Percentiles rank a stretch among this genome's conserved stretches.
These are phyloP conservation scores for Pulveroboletus sp. DNA, from an alignment of 1,284 basidiomycete species.

Conservation along the genomic window DNA sequence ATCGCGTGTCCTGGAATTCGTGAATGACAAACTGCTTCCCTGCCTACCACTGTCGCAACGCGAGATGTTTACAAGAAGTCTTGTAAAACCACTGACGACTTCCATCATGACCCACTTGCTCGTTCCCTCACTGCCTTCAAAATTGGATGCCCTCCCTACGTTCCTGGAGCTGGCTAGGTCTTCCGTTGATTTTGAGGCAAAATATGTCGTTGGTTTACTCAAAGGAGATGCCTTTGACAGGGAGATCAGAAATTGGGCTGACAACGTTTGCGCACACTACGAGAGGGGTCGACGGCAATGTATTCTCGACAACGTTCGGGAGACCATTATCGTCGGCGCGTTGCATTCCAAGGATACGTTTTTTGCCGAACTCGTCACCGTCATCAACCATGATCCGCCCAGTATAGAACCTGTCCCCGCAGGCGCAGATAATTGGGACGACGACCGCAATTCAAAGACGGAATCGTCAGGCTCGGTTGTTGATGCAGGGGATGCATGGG, in stretches of 20 bases:
- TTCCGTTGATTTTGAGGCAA: constrained; percentile 64
- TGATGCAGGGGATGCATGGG: constrained; percentile 50
- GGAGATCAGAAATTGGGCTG: constrained; percentile 61
- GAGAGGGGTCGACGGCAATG: constrained; percentile 66
- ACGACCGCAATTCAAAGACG: constrained; percentile 12
- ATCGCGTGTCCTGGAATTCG: constrained; percentile 54
- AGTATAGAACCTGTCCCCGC: not conserved
- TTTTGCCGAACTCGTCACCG: constrained; percentile 37
- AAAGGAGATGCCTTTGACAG: constrained; percentile 51
- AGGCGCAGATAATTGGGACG: constrained; percentile 8
- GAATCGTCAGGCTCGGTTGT: constrained; percentile 26
- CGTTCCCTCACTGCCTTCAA: constrained; percentile 64
- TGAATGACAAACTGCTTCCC: constrained; percentile 54
- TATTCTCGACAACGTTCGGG: constrained; percentile 60
- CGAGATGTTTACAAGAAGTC: constrained; percentile 48
- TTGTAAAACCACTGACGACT: constrained; percentile 57
- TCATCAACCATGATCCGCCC: not conserved
- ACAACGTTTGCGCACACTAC: constrained; percentile 66
- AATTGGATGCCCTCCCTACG: constrained; percentile 53
- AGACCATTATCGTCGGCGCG: constrained; percentile 43
- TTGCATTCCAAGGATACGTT: constrained; percentile 35
- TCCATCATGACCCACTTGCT: constrained; percentile 67
- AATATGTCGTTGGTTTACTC: constrained; percentile 51
- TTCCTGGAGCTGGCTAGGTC: constrained; percentile 60
- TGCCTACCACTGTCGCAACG: constrained; percentile 51